Conservation (phyloP, 2,329 filamentous ascomycete species). For the Sarocladium brachiariae region DNA sequence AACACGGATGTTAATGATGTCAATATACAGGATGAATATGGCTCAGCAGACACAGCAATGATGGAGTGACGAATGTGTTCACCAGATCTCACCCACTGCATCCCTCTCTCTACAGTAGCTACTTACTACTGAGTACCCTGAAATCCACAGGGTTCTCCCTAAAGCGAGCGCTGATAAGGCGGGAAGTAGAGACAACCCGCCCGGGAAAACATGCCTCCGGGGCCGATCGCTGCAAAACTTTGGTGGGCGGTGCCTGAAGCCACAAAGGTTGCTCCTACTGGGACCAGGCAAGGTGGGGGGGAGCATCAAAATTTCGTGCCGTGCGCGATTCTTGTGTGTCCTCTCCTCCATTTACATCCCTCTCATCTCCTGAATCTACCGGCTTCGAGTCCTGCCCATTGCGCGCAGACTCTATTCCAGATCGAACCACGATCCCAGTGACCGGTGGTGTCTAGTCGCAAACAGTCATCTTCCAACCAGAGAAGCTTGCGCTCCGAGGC, state of each 20-base stretch:
- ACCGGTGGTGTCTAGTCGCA: not conserved
- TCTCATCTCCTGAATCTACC: conserved; percentile 12
- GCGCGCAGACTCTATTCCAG: not conserved
- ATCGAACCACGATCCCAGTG: not conserved
- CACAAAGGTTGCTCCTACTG: not conserved
- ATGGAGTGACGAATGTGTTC: not conserved
- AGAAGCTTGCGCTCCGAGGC: conserved; percentile 21
- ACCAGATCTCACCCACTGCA: not conserved
- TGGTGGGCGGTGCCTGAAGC: conserved; percentile 7
- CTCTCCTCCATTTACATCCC: conserved; percentile 11
- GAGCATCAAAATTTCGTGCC: conserved; percentile 15
- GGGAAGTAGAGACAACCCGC: no score
- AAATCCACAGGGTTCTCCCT: no score
- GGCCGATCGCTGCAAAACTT: conserved; percentile 2
- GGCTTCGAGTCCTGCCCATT: conserved; percentile 4
- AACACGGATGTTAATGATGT: no score
- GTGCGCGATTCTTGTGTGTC: conserved; percentile 14
- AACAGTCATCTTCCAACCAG: not conserved
- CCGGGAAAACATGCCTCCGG: conserved; percentile 12
- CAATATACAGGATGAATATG: not conserved
- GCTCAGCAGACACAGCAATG: not conserved
- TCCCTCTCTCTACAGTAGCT: no score
- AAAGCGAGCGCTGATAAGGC: no score
- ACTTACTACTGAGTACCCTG: no score
- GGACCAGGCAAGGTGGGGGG: conserved; percentile 12